A percentile compares a stretch with the other conserved stretches of the same genome.
These are phyloP conservation scores for Polyporus arcularius DNA, from an alignment of 768 basidiomycete species.

Conservation along the genomic window DNA sequence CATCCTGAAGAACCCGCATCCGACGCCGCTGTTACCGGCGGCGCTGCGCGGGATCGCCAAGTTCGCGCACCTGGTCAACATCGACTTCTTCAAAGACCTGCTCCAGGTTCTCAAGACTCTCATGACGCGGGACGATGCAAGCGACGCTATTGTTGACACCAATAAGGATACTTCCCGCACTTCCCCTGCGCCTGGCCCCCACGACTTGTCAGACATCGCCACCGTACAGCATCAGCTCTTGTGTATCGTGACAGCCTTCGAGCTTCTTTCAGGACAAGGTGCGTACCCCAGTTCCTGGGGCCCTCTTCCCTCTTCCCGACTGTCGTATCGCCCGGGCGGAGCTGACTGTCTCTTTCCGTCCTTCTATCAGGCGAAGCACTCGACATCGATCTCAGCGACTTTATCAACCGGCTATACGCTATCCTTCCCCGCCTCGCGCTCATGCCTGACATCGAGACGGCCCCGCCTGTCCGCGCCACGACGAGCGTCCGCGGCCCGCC, in stretches of 20 bases:
- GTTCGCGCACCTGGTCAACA: constrained; percentile 95
- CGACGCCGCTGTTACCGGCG: constrained; percentile 78
- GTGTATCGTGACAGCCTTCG: constrained; percentile 96
- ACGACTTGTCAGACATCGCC: constrained; percentile 33
- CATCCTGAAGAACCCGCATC: constrained; percentile 83
- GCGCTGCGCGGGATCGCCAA: constrained; percentile 91
- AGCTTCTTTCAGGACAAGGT: constrained; percentile 96
- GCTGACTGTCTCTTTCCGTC: constrained; percentile 17
- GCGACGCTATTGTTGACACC: constrained; percentile 34
- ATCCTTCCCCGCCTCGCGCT: constrained; percentile 77
- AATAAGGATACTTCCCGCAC: constrained; percentile 12
- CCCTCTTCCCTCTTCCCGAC: background rate
- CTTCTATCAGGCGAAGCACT: constrained; percentile 81
- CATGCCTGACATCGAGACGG: constrained; percentile 61
- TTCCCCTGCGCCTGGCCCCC: constrained; percentile 14
- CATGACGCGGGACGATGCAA: constrained; percentile 52
- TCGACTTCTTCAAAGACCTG: constrained; percentile 98
- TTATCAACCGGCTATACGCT: constrained; percentile 80
- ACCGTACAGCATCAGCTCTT: constrained; percentile 63
- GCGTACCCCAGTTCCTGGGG: constrained; percentile 14
- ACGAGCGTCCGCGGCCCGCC: constrained; percentile 30
- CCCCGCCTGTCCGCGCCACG: constrained; percentile 27
- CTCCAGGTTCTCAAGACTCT: constrained; percentile 83
- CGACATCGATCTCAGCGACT: constrained; percentile 92
- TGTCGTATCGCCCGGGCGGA: constrained; percentile 4